Base-by-base conservation (phyloP, 306 rosid genomes). In the Quillaja saponaria region DNA sequence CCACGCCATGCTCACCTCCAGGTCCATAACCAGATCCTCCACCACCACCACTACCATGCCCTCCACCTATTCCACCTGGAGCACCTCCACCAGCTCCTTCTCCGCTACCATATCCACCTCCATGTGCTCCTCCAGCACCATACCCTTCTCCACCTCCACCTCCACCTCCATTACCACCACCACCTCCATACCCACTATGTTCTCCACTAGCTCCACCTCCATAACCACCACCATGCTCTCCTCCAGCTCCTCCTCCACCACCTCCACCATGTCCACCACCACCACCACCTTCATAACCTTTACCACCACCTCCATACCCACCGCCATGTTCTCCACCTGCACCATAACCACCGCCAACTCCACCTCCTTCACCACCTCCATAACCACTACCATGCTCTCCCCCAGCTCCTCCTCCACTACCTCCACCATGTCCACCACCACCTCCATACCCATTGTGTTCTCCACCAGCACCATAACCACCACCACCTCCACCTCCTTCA, bases 91-190 rank as follows among this genome's bases (percentile, higher is more conserved):
- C 82, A 41, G 73, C 59, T 2, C 76, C 79, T 2, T 59, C 71
- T 7, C 84, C 75, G 10, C 73, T 82, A 2, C 78, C 75, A 10
- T 69, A 76, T 37, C 78, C 78, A 3, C 64, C 48, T 6, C 72
- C 70, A 46, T 71, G 69, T 9, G 11, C 71, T 6, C 69, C 79
- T 21, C 76, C 78, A 12, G 41, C 72, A n/a, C 76, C 83, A 34
- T 70, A 70, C 3, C 73, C 80, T 3, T 45, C 77, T 10, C 72
- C 72, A n/a, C 54, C 66, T 12, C 71, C 80, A 5, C 14, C 75
- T n/a, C 51, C 42, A 7, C 57, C 34, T 17, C 44, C 69, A 5
- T 21, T 63, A 5, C 76, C 60, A 40, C 70, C 68, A 0, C 71
- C 76, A 46, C 70, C 57, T 0, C 77, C 71, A 0, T 61, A 69